Evolutionary conservation across 129 eudicot genomes (phyloP).

Genomic region (Pittosporum tobira): DNA sequence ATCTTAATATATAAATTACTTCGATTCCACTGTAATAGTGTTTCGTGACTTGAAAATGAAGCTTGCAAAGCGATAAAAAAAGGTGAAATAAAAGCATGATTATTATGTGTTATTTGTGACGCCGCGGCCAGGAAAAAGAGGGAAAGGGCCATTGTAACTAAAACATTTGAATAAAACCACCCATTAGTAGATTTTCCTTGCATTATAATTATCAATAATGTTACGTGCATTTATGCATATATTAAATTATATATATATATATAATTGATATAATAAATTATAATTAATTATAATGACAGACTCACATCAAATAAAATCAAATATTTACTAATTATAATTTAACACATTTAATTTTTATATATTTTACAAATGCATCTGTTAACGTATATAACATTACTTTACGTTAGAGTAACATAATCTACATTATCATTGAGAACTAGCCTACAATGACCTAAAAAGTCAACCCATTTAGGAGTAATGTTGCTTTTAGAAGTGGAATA

Average conservation of each 20-base stretch:
- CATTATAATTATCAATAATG: too few relatives aligned
- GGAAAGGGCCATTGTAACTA: neutral
- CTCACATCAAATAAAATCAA: too few relatives aligned
- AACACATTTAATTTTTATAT: too few relatives aligned
- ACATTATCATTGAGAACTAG: neutral
- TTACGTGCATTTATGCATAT: neutral
- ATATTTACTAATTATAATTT: too few relatives aligned
- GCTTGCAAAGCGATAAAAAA: conserved; percentile 20
- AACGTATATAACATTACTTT: too few relatives aligned
- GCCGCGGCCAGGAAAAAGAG: neutral
- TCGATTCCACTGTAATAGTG: conserved; percentile 16
- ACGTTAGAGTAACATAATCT: too few relatives aligned
- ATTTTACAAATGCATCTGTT: too few relatives aligned
- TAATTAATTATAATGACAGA: too few relatives aligned
- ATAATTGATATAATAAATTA: too few relatives aligned
- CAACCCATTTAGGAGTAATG: neutral
- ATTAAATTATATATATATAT: too few relatives aligned
- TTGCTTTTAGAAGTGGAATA: conserved; percentile 15
- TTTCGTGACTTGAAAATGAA: conserved; percentile 32
- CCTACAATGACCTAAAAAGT: neutral
- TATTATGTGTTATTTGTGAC: neutral
- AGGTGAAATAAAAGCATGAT: neutral
- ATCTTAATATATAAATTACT: conserved; percentile 18
- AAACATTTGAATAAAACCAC: neutral
- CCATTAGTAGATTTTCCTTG: neutral